These are phyloP conservation scores for Boletus eberwhitei DNA, from an alignment of 768 basidiomycete species.

Conservation along the genomic window DNA sequence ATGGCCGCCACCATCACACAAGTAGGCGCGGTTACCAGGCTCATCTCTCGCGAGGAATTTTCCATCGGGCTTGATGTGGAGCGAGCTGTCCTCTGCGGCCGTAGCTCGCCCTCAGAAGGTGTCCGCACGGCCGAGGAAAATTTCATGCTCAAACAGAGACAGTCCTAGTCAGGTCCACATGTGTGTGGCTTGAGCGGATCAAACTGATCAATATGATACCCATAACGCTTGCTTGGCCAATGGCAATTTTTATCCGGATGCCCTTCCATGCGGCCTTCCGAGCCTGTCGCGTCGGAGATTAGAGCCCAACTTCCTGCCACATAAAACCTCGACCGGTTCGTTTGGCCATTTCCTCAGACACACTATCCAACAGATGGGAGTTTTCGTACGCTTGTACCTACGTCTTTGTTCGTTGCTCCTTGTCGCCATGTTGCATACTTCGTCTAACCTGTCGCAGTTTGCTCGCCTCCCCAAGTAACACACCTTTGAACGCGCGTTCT, in stretches of 20 bases:
- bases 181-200: background rate
- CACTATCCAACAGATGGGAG: slow-evolving; percentile 34
- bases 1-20: too few relatives aligned
- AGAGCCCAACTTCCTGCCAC: slow-evolving; percentile 8
- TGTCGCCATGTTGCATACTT: background rate
- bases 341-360: slow-evolving; percentile 11
- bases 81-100: background rate
- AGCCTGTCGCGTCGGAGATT: slow-evolving; percentile 28
- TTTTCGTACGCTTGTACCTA: slow-evolving; percentile 28
- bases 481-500: slow-evolving; percentile 25
- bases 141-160: background rate
- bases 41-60: background rate
- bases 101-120: background rate
- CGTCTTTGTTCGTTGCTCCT: slow-evolving; percentile 24
- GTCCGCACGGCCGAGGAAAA: background rate
- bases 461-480: slow-evolving; percentile 27
- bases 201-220: slow-evolving; percentile 6
- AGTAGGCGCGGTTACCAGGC: background rate
- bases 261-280: slow-evolving; percentile 15
- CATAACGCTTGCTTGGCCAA: slow-evolving; percentile 12
- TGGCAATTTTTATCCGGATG: slow-evolving; percentile 17
- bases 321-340: slow-evolving; percentile 15
- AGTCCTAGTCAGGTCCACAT: too few relatives aligned
- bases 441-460: slow-evolving; percentile 20
- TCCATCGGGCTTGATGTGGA: background rate